Evolutionary conservation across 768 basidiomycete species (phyloP), one percentile per base, ranked within the genome.

Genomic region (Lactifluus subvellereus): DNA sequence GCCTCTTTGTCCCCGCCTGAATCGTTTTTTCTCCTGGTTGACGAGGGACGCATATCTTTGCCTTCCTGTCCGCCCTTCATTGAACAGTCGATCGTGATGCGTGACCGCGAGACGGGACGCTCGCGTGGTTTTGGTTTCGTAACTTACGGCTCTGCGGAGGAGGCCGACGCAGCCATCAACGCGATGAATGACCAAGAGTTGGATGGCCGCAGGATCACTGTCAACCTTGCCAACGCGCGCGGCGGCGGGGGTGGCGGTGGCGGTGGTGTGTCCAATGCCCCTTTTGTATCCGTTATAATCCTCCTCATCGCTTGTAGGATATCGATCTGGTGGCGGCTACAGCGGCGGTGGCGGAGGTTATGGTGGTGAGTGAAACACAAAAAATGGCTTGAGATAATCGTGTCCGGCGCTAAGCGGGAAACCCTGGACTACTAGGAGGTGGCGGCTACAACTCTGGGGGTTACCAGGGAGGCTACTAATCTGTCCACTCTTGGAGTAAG

Each of bases 61-160:
- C 51, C 11, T 35, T 38, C 18, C 54, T 43, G 18, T 48, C 2
- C 14, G 2, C 20, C 30, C 7, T 57, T 43, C 22, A 49, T 64
- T n/a, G 68, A 69, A 60, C 51, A 97, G 93, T 89, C 89, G 70
- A 93, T 96, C 78, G 94, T 96, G 75, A 96, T 96, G 94, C 89
- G 91, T 79, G 95, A 98, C 79, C 92, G 94, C 73, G 95, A 97
- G 73, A 98, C 95, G 68, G 91, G 91, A 64, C 92, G 95, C 72
- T 96, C 93, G 67, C 89, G 95, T 73, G 95, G 95, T 72, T 98
- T 98, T 75, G 95, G 95, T 66, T 98, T 98, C 77, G 94, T 98
- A 65, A 94, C 90, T 57, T 94, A 79, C 74, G 74, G 78, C 66
- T 72, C 74, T 53, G 48, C 71, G 13, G 70, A 75, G 35, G 92